A percentile compares a stretch with the other conserved stretches of the same genome.
Evolutionary conservation across 371 early-diverging fungal genomes (phyloP).

Genomic region (Quaeritorhiza haematococci): DNA sequence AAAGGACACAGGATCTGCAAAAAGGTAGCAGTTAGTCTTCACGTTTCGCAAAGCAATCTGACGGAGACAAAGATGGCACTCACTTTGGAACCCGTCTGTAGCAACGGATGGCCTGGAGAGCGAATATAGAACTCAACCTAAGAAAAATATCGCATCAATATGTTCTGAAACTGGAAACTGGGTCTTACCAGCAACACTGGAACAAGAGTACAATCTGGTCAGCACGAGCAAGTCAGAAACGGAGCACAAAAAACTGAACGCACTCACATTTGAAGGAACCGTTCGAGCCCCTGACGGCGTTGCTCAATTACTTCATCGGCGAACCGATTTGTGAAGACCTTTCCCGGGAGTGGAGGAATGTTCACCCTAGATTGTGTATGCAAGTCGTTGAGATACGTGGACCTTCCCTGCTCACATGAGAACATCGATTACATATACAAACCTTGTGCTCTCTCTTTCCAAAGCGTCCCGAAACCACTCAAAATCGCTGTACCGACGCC

Average conservation of each 20-base stretch:
- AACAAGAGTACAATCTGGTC: background rate
- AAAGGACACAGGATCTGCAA: constrained; percentile 71
- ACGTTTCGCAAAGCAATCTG: background rate
- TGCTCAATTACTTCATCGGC: constrained; percentile 89
- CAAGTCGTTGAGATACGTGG: no score
- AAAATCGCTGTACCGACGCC: constrained; percentile 95
- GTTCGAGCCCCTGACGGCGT: constrained; percentile 85
- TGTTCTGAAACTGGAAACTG: no score
- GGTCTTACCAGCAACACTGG: background rate
- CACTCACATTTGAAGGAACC: constrained; percentile 92
- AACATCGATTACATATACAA: background rate
- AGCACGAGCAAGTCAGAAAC: background rate
- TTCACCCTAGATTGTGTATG: constrained; percentile 64
- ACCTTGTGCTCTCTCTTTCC: constrained; percentile 74
- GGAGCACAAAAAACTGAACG: no score
- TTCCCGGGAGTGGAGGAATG: constrained; percentile 93
- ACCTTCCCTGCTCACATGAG: no score
- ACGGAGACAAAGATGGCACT: background rate
- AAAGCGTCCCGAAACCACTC: constrained; percentile 95
- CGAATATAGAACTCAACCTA: no score
- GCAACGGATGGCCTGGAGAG: constrained; percentile 92
- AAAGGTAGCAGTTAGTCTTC: background rate
- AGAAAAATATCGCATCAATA: no score
- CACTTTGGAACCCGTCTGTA: constrained; percentile 95
- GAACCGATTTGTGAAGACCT: constrained; percentile 94